Evolutionary conservation across 495 filamentous ascomycete species (phyloP).

Genomic region (Neurospora sp.): DNA sequence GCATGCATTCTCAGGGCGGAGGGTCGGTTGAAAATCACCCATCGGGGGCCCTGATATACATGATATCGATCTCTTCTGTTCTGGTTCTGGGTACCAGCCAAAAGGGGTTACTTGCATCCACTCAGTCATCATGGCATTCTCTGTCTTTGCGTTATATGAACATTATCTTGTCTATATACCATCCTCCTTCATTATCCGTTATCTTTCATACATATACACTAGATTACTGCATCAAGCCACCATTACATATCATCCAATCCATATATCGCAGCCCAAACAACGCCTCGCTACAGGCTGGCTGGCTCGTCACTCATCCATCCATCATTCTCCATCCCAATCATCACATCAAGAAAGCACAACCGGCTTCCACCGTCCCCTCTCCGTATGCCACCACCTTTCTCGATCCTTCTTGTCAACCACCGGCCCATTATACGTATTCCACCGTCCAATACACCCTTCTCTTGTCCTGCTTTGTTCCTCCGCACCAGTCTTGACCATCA

Average conservation of each 20-base stretch:
- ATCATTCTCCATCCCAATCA: background rate
- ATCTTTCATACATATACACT: background rate
- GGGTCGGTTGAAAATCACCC: background rate
- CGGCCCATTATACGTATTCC: slow-evolving; percentile 36
- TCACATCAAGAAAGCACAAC: slow-evolving; percentile 21
- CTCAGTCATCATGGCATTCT: background rate
- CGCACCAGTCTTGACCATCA: background rate
- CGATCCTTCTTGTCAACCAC: slow-evolving; percentile 36
- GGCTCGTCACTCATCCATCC: background rate
- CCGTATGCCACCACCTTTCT: slow-evolving; percentile 41
- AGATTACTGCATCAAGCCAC: background rate
- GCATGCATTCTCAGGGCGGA: background rate
- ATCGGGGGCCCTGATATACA: background rate
- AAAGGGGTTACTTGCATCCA: background rate
- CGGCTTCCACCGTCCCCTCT: slow-evolving; percentile 35
- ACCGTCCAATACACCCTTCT: slow-evolving; percentile 44
- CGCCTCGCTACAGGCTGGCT: background rate
- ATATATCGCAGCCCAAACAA: background rate
- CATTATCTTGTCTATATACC: background rate
- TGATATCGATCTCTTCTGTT: background rate
- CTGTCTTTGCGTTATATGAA: background rate
- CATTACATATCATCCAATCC: background rate
- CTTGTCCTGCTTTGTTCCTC: slow-evolving; percentile 10
- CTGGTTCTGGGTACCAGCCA: background rate
- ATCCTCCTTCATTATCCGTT: background rate